Percentiles rank a stretch among this genome's conserved stretches.
Evolutionary conservation across 1,139 yeast genomes (phyloP).

Genomic region (Pichia sp.): DNA sequence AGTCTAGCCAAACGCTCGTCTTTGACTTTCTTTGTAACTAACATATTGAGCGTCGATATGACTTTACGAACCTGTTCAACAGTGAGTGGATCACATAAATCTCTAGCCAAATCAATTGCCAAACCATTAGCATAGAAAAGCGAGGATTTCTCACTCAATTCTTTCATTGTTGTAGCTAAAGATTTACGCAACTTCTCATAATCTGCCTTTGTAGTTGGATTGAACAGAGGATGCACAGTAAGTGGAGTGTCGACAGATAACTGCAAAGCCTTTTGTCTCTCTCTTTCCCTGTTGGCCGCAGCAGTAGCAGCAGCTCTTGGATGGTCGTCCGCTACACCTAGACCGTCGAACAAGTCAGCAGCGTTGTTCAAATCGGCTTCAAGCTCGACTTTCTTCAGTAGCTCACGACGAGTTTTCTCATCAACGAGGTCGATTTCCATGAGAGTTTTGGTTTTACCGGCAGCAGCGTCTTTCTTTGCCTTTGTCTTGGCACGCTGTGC

Average conservation of each 20-base stretch:
- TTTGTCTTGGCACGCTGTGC: slow-evolving; percentile 16
- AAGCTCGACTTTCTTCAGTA: slow-evolving; percentile 71
- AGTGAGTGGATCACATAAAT: slow-evolving; percentile 69
- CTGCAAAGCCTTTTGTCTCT: slow-evolving; percentile 26
- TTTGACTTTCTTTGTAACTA: slow-evolving; percentile 79
- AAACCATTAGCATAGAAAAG: slow-evolving; percentile 67
- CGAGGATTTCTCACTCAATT: slow-evolving; percentile 53
- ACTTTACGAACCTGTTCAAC: slow-evolving; percentile 83
- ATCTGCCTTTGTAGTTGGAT: slow-evolving; percentile 72
- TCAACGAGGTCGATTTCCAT: slow-evolving; percentile 58
- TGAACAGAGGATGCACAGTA: slow-evolving; percentile 69
- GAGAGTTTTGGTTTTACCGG: slow-evolving; percentile 25
- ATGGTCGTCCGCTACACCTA: slow-evolving; percentile 64
- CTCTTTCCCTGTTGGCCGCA: not conserved
- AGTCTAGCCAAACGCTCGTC: slow-evolving; percentile 82
- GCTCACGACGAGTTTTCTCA: slow-evolving; percentile 59
- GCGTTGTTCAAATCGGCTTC: slow-evolving; percentile 87
- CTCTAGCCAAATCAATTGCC: slow-evolving; percentile 82
- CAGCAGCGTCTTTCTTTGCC: slow-evolving; percentile 23
- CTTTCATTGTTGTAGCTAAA: slow-evolving; percentile 57
- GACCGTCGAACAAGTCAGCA: slow-evolving; percentile 81
- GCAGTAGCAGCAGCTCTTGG: slow-evolving; percentile 50
- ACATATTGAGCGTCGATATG: slow-evolving; percentile 73
- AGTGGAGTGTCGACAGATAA: slow-evolving; percentile 64
- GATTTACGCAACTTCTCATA: slow-evolving; percentile 80